These are phyloP conservation scores for Penicillium steckii DNA, from an alignment of 495 filamentous ascomycete species.

Conservation along the genomic window DNA sequence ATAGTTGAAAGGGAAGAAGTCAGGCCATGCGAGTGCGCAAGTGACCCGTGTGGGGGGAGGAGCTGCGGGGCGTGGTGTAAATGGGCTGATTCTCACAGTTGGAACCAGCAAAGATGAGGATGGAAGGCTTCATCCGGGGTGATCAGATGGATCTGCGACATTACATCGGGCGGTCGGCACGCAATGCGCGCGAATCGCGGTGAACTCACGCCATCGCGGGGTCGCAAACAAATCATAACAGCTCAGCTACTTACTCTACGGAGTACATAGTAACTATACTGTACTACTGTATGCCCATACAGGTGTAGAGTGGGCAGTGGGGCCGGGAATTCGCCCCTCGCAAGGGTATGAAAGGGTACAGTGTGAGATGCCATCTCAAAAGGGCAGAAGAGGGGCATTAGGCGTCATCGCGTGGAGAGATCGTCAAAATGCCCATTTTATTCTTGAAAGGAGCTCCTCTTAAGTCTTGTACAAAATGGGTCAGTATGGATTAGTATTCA, in stretches of 20 bases:
- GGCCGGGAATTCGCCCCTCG: conserved; percentile 1
- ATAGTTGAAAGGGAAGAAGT: conserved; percentile 1
- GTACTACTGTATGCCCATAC: too few species aligned
- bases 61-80: conserved; percentile 9
- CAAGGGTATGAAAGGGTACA: neutral
- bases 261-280: too few species aligned
- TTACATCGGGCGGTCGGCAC: conserved; percentile 10
- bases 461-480: neutral
- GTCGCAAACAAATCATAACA: neutral
- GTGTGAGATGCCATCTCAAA: too few species aligned
- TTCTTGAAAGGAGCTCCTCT: neutral
- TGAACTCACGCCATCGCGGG: conserved; percentile 27
- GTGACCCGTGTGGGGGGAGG: conserved; percentile 20
- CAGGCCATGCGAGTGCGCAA: conserved; percentile 21
- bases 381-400: neutral
- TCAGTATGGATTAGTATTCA: too few species aligned
- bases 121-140: conserved; percentile 9
- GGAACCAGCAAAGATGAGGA: neutral
- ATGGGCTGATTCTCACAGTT: conserved; percentile 14
- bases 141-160: conserved; percentile 10
- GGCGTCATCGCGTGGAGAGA: conserved; percentile 10
- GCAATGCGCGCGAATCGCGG: conserved; percentile 1
- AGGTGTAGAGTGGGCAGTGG: neutral
- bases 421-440: neutral
- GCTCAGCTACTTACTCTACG: too few species aligned